Base-by-base conservation (phyloP, 306 rosid species). In the Vigna nakashimae region DNA sequence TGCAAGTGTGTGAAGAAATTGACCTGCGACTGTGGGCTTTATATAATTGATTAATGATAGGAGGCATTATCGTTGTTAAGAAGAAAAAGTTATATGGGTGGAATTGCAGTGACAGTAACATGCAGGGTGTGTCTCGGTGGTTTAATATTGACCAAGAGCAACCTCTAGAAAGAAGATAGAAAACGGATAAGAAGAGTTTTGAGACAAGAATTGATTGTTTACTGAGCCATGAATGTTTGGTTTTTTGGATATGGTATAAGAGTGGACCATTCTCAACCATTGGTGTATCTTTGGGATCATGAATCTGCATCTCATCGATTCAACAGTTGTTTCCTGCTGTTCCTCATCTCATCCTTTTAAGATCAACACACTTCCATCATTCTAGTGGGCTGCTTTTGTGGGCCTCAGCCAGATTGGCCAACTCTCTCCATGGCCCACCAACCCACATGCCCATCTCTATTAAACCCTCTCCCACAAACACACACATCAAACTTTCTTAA, bases 381-480 rank as follows among this genome's bases (percentile, higher is more conserved):
- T 86, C 82, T 80, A 79, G 90, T 84, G 77, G 83, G 85, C 43
- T 78, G 46, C 59, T 80, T 30, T 79, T 76, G 90, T 84, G 77
- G 83, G 86, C 43, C 80, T 56, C 59, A 49, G 87, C 79, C 85
- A 86, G 90, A 87, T 82, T 67, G 90, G 90, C 88, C 90, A 69
- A 88, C 89, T 88, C 70, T 81, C 26, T 57, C 76, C 53, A 42
- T 80, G 87, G 91, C 98, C 94, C 80, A 89, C 93, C 87, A 83
- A 72, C 88, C 70, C 93, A 91, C 94, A 93, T 88, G 88, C 89
- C 84, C 89, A 86, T 59, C 71, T 42, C 9, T 84, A 67, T 42
- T 83, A 76, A 73, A 11, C 1, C 32, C 48, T 18, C 40, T 13
- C 20, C 20, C 4, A n/a, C 67, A 45, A 4, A 50, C 56, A 63